A percentile compares a stretch with the other conserved stretches of the same genome.
Conservation (phyloP, 495 filamentous ascomycete species). For the Physcia stellaris region DNA sequence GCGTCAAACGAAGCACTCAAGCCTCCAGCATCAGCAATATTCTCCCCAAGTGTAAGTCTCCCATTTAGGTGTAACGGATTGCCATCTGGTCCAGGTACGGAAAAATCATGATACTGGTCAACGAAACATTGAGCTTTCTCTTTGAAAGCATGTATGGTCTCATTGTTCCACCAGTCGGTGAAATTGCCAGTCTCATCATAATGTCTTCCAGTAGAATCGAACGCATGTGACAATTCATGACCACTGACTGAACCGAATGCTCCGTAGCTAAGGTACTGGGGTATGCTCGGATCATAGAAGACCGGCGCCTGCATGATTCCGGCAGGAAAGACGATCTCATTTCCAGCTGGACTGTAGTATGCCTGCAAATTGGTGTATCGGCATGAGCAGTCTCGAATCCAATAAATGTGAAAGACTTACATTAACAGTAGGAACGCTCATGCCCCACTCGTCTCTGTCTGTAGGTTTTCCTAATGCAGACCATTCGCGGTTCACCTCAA, state of each 20-base stretch:
- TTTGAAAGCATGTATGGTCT: slow-evolving; percentile 47
- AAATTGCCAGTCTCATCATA: slow-evolving; percentile 55
- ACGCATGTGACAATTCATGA: slow-evolving; percentile 56
- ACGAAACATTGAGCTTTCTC: slow-evolving; percentile 56
- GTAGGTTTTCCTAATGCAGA: slow-evolving; percentile 45
- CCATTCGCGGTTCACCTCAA: slow-evolving; percentile 37
- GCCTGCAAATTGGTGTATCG: no score
- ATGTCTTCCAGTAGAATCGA: slow-evolving; percentile 54
- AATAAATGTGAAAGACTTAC: slow-evolving; percentile 3
- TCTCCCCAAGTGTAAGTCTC: slow-evolving; percentile 54
- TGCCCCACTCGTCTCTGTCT: slow-evolving; percentile 47
- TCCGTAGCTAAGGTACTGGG: slow-evolving; percentile 54
- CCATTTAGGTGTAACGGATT: slow-evolving; percentile 55
- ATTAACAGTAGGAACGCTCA: slow-evolving; percentile 48
- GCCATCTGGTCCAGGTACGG: slow-evolving; percentile 35
- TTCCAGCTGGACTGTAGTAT: slow-evolving; percentile 49
- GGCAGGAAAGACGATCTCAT: slow-evolving; percentile 59
- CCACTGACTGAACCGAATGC: slow-evolving; percentile 58
- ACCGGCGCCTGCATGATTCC: slow-evolving; percentile 61
- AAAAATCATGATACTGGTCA: slow-evolving; percentile 52
- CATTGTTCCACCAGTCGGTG: slow-evolving; percentile 57
- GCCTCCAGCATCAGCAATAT: slow-evolving; percentile 65
- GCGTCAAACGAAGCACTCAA: slow-evolving; percentile 50
- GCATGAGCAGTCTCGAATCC: background rate
- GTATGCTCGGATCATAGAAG: slow-evolving; percentile 47